A percentile compares a stretch with the other conserved stretches of the same genome.
These are phyloP conservation scores for Ganoderma sp. DNA, from an alignment of 1,284 basidiomycete species.

Conservation along the genomic window DNA sequence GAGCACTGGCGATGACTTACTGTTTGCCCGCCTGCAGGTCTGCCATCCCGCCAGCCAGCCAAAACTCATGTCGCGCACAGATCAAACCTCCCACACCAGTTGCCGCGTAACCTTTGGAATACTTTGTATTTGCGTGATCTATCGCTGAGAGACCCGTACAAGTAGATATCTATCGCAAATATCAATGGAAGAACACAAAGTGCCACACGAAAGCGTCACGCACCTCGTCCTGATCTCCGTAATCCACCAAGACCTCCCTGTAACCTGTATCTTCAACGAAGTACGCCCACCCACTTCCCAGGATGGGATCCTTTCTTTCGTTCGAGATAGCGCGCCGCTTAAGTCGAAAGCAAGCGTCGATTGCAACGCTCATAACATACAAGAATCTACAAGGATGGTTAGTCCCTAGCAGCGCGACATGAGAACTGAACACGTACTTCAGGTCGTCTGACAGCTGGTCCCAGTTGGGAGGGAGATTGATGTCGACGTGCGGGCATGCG, in stretches of 20 bases:
- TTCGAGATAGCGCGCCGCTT: constrained; percentile 34
- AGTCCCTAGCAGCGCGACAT: background rate
- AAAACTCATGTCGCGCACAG: constrained; percentile 34
- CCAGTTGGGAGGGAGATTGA: constrained; percentile 41
- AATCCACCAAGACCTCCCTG: constrained; percentile 24
- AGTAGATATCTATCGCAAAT: constrained; percentile 32
- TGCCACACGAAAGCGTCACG: no score
- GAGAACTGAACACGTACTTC: background rate
- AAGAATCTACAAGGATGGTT: constrained; percentile 29
- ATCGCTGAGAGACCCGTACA: constrained; percentile 32
- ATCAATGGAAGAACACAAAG: no score
- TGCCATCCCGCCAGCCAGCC: constrained; percentile 19
- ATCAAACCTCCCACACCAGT: constrained; percentile 34
- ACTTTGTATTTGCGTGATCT: no score
- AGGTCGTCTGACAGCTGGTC: constrained; percentile 10
- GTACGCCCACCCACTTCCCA: constrained; percentile 36
- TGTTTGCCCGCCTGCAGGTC: constrained; percentile 29
- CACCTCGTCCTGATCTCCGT: constrained; percentile 31
- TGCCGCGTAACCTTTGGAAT: constrained; percentile 27
- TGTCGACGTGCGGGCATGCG: constrained; percentile 39
- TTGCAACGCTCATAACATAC: constrained; percentile 32
- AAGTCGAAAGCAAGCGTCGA: constrained; percentile 42
- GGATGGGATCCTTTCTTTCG: constrained; percentile 33
- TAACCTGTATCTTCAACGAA: constrained; percentile 38
- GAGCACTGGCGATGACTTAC: constrained; percentile 17